Base-by-base conservation (phyloP, 2,329 filamentous ascomycete genomes). In the Trichoderma koningii region DNA sequence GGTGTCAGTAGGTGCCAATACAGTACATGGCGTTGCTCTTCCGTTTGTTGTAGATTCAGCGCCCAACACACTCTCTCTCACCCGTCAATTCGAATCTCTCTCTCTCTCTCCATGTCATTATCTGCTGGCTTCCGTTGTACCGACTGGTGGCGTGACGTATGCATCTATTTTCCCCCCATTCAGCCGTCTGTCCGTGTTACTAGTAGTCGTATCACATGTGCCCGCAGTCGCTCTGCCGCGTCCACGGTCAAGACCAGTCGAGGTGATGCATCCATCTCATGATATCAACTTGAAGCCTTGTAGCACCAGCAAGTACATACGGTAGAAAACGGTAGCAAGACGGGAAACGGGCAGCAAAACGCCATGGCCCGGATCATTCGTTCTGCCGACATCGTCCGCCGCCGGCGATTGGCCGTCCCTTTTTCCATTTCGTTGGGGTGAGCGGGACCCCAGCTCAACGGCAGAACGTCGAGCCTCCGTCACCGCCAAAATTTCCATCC, bases 401-500 rank as follows among this genome's bases (percentile, higher is more conserved):
- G 19, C 45, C 30, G 48, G 42, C 41, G n/a, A 60, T 60, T 55
- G 59, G 59, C 41, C 12, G 26, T 21, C 48, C 34, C 34, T 38
- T 12, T 3, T 38, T 38, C 10, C 2, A 14, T 44, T 63, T 63
- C 50, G 59, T 62, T 62, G 61, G 45, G 61, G 52, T 42, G 28
- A 52, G 62, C 23, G 12, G 53, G 41, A 41, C 19, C 19, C 62
- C 48, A 55, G 28, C 63, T 55, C 56, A 62, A 62, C 63, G 51
- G 52, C 61, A 64, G 61, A 64, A 64, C 51, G 30, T 23, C 59
- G 50, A 52, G 47, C 41, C 12, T 21, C 41, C 21, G 61, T 64
- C 52, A 56, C 61, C 61, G 52, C 61, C 61, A 56, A 64, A 53
- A 55, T 62, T 62, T 62, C 59, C 59, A 23, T 34, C 41, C 41